Evolutionary conservation across 2,329 filamentous ascomycete genomes (phyloP), one percentile per base, ranked within the genome.

Genomic region (Thielaviopsis euricoi): DNA sequence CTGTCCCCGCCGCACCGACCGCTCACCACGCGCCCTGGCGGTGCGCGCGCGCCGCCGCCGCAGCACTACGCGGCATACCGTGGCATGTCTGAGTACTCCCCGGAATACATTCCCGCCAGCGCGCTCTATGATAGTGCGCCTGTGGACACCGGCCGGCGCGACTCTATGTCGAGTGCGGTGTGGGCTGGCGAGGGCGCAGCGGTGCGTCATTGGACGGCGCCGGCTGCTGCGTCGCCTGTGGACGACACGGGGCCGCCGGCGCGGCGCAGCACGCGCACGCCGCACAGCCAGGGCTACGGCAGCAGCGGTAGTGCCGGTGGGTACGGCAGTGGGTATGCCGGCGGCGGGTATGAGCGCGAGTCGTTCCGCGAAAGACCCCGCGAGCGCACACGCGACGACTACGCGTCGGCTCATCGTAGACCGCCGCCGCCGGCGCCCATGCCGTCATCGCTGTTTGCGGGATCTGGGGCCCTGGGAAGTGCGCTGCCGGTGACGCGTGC

Each of bases 1-100:
- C 23, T 55, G n/a, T 57, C 54, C 9, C 59, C 59, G 13, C 59
- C 59, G 12, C 55, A 56, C 5, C 52, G 59, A 2, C 59, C 59
- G 12, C 56, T 53, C 10, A 60, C 56, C 3, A 43, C 53, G 5
- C 52, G 59, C 15, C 59, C 59, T 13, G 53, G 46, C 13, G 29
- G 29, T 13, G n/a, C 56, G 3, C 55, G 55, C 22, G 21, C n/a
- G 15, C 25, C 53, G 7, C 19, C 46, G 15, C 52, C 23, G 37
- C 55, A 2, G n/a, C 58, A 60, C 7, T 17, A 26, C 49, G 50
- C 3, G 48, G 17, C 9, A 2, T 43, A 43, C 37, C 37, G 37
- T 7, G 37, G 37, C 37, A 10, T 40, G 10, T 40, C 33, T 3
- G 55, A 57, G 15, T 57, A 57, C 37, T 57, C 55, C 1, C 55